Evolutionary conservation across 1,284 basidiomycete species (phyloP), one percentile per base, ranked within the genome.

Genomic region (Austroboletus rostrupii): DNA sequence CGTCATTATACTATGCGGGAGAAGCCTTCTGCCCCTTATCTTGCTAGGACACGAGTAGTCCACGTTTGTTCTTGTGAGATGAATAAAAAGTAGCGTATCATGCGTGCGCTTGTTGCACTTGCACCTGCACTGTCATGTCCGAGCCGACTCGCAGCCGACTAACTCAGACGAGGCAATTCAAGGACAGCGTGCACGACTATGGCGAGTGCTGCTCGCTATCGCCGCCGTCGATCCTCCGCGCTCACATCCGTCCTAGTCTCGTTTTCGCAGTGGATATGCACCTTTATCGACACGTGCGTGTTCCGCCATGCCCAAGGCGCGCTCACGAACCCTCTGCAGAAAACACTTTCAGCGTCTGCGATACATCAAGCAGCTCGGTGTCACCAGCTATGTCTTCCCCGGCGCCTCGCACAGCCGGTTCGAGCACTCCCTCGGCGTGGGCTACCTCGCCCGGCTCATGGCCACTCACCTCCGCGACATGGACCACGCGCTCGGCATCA

Each of bases 341-440:
- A 76, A 73, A 43, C 84, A 88, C 46, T 90, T 90, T 59, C 88
- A 90, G 58, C 74, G 87, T 11, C 71, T 91, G 36, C 74, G 87
- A 23, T 67, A 78, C 50, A 78, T 91, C 59, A 90, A 90, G 57
- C 89, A 91, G 59, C 78, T 91, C 3, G 89, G 88, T 1, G 79
- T 86, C 5, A 78, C 83, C 0, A 84, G 81, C 57, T 81, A 80
- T 55, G 85, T 90, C 23, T 91, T 85, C 78, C 81, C 83, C 0
- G 77, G 84, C 4, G 88, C 85, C 0, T 77, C 83, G 0, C 89
- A 91, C 60, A 90, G 82, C 55, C 77, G 88, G 0, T 90, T 91
- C 54, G 88, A 91, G 59, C 89, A 91, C 60, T 83, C 78, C 54
- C 70, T 91, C 17, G 87, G 87, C 31, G 85, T 90, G 21, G 85